Conservation (phyloP, 768 basidiomycete species). For the Pleurotus citrinopileatus region DNA sequence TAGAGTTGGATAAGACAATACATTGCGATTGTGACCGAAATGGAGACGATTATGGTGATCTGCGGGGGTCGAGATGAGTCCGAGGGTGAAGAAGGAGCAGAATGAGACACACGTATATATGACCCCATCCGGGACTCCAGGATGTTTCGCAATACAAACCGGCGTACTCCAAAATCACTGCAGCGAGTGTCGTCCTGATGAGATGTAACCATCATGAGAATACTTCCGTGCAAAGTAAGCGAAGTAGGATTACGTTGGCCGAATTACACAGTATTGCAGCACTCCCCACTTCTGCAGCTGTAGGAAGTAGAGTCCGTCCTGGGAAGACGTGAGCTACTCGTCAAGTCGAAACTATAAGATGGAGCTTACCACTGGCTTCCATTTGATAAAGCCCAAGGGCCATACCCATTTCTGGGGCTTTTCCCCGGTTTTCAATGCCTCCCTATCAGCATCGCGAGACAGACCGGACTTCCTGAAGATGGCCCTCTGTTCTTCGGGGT, state of each 20-base stretch:
- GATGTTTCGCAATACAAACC: constrained; percentile 74
- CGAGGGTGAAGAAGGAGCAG: neutral
- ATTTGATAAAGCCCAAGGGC: constrained; percentile 60
- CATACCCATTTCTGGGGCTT: constrained; percentile 62
- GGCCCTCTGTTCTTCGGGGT: constrained; percentile 56
- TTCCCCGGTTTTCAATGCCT: constrained; percentile 39
- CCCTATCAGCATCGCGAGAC: constrained; percentile 52
- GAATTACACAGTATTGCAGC: constrained; percentile 67
- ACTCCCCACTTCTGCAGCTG: constrained; percentile 79
- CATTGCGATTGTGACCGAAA: constrained; percentile 77
- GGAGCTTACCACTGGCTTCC: constrained; percentile 52
- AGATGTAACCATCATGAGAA: neutral
- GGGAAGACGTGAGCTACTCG: constrained; percentile 2
- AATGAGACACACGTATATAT: constrained; percentile 52
- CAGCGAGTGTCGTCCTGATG: constrained; percentile 51
- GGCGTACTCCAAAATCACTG: constrained; percentile 58
- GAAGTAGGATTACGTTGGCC: constrained; percentile 44
- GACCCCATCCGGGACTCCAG: constrained; percentile 66
- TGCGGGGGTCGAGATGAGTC: constrained; percentile 18
- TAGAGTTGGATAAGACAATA: constrained; percentile 76
- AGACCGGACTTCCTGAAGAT: constrained; percentile 57
- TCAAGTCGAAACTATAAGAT: neutral
- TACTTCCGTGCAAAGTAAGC: neutral
- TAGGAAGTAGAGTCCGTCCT: constrained; percentile 69
- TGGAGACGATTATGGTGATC: constrained; percentile 59